Evolutionary conservation across 306 rosid genomes (phyloP).

Genomic region (Cicer yamashitae): DNA sequence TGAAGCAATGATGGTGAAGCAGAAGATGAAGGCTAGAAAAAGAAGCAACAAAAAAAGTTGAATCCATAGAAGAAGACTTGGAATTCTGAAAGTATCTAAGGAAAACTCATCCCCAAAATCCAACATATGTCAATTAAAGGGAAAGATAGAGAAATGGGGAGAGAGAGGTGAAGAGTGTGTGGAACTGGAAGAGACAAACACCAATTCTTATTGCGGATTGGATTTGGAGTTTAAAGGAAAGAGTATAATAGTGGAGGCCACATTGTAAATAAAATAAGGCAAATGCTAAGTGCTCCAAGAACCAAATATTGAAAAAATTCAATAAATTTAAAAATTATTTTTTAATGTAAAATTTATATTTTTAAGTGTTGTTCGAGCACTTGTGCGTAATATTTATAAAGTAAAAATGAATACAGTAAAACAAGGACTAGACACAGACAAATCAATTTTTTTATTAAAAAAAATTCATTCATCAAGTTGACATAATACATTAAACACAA

Average conservation of each 20-base stretch:
- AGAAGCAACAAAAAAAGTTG: slow-evolving; percentile 69
- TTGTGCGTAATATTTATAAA: too few relatives aligned
- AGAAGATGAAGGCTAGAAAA: slow-evolving; percentile 58
- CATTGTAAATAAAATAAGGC: neutral
- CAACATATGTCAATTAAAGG: slow-evolving; percentile 47
- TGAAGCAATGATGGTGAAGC: slow-evolving; percentile 50
- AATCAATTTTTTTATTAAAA: too few relatives aligned
- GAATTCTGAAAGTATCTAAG: slow-evolving; percentile 53
- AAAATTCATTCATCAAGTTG: too few relatives aligned
- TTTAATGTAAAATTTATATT: too few relatives aligned
- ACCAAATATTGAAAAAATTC: too few relatives aligned
- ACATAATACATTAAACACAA: too few relatives aligned
- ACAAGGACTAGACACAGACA: too few relatives aligned
- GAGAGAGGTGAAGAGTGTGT: neutral
- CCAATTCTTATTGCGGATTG: neutral
- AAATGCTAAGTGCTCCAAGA: too few relatives aligned
- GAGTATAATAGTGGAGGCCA: neutral
- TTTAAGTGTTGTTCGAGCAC: too few relatives aligned
- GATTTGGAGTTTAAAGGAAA: too few relatives aligned
- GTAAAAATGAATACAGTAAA: too few relatives aligned
- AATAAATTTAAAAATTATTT: too few relatives aligned
- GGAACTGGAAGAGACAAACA: slow-evolving; percentile 14
- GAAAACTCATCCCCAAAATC: slow-evolving; percentile 69
- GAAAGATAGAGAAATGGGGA: neutral
- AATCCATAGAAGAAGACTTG: slow-evolving; percentile 88